Evolutionary conservation across 2,329 filamentous ascomycete genomes (phyloP).

Genomic region (Hymenoscyphus albidus): DNA sequence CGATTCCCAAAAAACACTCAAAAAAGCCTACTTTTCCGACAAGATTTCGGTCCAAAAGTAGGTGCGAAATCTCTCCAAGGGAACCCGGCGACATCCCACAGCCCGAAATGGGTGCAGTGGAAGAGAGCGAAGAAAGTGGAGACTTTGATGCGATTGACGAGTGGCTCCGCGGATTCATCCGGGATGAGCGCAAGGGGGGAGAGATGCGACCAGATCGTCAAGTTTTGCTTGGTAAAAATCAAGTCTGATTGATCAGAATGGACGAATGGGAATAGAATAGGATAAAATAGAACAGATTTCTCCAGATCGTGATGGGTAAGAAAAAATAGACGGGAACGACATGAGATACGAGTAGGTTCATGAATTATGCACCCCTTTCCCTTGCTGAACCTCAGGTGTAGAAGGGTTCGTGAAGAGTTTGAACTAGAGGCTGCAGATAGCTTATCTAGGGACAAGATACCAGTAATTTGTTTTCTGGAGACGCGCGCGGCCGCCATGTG

Average conservation of each 20-base stretch:
- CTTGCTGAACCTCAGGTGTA: not conserved
- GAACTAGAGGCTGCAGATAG: not conserved
- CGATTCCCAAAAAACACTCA: no score
- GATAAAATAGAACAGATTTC: no score
- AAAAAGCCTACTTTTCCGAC: no score
- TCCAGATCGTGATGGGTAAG: not conserved
- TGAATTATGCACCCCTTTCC: not conserved
- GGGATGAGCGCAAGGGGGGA: not conserved
- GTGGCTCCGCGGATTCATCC: not conserved
- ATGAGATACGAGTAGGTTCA: no score
- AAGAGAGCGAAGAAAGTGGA: not conserved
- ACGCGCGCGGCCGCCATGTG: not conserved
- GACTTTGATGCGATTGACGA: not conserved
- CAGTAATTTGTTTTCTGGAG: not conserved
- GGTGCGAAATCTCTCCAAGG: no score
- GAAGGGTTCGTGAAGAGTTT: not conserved
- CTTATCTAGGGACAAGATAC: not conserved
- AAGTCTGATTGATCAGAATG: not conserved
- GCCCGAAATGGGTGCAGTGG: not conserved
- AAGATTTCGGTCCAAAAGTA: no score
- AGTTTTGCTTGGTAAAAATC: not conserved
- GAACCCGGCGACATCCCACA: not conserved
- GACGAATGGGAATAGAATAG: not conserved
- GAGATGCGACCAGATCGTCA: not conserved
- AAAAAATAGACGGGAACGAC: no score